A percentile compares a stretch with the other conserved stretches of the same genome.
phyloP scores from a whole-genome alignment of 2,329 filamentous ascomycete genomes.

The Alternaria novae-zelandiae region DNA sequence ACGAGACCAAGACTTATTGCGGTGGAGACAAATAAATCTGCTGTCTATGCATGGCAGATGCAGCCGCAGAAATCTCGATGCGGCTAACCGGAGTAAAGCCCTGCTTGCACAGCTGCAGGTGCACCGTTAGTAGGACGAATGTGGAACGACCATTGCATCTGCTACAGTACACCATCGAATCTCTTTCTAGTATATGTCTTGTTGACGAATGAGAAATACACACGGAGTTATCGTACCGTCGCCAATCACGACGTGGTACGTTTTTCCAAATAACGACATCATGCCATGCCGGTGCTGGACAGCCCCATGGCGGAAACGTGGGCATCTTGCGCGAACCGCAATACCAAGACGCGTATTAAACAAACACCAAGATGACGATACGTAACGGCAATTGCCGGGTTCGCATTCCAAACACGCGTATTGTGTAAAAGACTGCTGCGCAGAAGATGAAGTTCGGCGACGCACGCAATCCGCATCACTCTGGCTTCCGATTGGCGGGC shows the following conservation, averaged over 20 bases:
- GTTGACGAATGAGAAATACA: background rate
- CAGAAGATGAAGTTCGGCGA: background rate
- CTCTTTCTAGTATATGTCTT: background rate
- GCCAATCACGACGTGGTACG: background rate
- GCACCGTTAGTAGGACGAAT: background rate
- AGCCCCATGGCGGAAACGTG: background rate
- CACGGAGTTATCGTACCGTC: background rate
- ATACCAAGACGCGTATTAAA: background rate
- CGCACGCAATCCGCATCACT: background rate
- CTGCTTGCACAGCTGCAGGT: background rate
- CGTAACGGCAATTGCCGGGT: background rate
- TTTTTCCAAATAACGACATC: background rate
- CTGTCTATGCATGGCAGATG: background rate
- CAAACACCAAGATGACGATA: background rate
- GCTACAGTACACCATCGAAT: background rate
- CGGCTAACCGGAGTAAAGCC: background rate
- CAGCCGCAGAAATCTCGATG: background rate
- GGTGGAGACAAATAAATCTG: background rate
- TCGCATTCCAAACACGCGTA: background rate
- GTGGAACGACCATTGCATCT: background rate
- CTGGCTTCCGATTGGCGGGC: slow-evolving; percentile 2
- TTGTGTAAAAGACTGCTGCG: background rate
- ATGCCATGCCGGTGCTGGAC: background rate
- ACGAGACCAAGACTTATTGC: background rate
- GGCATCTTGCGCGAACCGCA: background rate